Evolutionary conservation across 1,139 yeast genomes (phyloP), one percentile per base, ranked within the genome.

Genomic region (Pichia inconspicua): DNA sequence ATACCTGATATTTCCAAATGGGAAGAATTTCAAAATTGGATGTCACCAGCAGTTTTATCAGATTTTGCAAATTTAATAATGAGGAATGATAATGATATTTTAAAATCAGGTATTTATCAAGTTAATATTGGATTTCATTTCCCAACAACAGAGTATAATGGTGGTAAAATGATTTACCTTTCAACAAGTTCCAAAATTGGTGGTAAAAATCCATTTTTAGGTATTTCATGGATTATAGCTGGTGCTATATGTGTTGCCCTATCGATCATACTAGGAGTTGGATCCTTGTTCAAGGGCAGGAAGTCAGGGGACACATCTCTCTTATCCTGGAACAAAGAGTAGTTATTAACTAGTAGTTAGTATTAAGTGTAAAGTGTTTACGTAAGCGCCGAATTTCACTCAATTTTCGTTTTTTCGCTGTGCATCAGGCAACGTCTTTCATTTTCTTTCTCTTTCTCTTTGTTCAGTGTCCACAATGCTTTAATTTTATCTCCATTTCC

Each of bases 1-100:
- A 64, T 92, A 50, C 98, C 97, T 4, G 92, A 92, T 63, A 71
- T 87, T 43, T 73, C 83, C 19, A 68, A 71, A 10, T 84, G 94
- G 92, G 78, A 74, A 53, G 88, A 87, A 60, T 82, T 92, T 63
- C 97, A 92, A 68, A 92, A 90, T 65, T 92, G 99, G 99, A 90
- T 92, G 97, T 81, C 89, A 60, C 83, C 97, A 2, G 84, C 97
- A 4, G 97, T 92, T 0, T 73, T 94, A 53, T 83, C 97, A 10
- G 80, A 80, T 31, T 92, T 94, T 63, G 80, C 86, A 60, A 89
- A 89, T 66, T 71, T 92, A 62, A 88, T 84, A 4, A 71, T 81
- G 55, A 79, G 96, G 62, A 90, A 90, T 64, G 95, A 88, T 63
- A 65, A 81, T 41, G 78, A 78, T 34, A 64, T 70, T 3, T 67